A percentile compares a stretch with the other conserved stretches of the same genome.
Evolutionary conservation across 73 alveolate species (phyloP).

Genomic region (Diophrys appendiculata): DNA sequence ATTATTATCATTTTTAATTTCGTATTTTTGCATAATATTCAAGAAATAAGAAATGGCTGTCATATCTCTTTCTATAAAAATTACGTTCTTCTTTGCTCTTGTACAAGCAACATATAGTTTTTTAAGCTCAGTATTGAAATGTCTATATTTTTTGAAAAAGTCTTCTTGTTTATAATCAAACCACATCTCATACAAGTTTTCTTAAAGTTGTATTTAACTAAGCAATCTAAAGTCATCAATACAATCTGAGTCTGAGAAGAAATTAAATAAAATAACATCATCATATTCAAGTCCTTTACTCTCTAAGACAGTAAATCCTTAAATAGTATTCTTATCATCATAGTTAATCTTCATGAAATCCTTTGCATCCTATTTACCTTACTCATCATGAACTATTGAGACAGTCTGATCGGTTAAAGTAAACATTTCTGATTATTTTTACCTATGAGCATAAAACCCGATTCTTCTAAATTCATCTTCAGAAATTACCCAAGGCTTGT

Average conservation of each 20-base stretch:
- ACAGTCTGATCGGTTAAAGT: background rate
- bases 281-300: constrained; percentile 94
- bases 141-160: constrained; percentile 36
- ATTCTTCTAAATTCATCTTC: no score
- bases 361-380: constrained; percentile 79
- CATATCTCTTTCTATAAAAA: constrained; percentile 76
- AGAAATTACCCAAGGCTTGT: no score
- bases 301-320: constrained; percentile 83
- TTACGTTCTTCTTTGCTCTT: constrained; percentile 80
- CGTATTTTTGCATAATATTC: no score
- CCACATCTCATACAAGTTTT: constrained; percentile 4
- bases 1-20: no score
- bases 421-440: background rate
- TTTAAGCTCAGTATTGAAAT: constrained; percentile 82
- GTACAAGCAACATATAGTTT: constrained; percentile 85
- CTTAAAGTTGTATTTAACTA: constrained; percentile 20
- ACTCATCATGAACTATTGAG: background rate
- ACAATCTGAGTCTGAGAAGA: constrained; percentile 67
- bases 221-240: constrained; percentile 65
- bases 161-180: constrained; percentile 14
- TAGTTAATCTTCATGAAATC: constrained; percentile 83
- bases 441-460: constrained; percentile 28
- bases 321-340: constrained; percentile 68
- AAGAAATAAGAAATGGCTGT: no score
- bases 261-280: constrained; percentile 84